Percentiles rank a stretch among this genome's conserved stretches.
phyloP scores from a whole-genome alignment of 768 basidiomycete species.

The Kwoniella heveanensis region DNA sequence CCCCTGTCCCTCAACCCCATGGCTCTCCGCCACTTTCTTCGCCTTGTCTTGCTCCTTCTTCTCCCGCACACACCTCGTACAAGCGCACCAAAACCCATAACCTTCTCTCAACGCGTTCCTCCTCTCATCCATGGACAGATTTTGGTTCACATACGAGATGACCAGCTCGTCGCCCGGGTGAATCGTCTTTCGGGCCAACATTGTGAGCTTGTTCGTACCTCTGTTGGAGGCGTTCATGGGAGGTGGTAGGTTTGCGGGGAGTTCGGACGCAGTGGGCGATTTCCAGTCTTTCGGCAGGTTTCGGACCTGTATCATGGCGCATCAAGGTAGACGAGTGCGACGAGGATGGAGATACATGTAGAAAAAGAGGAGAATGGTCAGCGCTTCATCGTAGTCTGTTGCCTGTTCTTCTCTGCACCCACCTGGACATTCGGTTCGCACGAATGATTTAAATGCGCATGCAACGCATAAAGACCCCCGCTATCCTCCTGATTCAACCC shows the following conservation, averaged over 20 bases:
- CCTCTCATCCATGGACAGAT: slow-evolving; percentile 31
- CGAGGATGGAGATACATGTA: too few relatives aligned
- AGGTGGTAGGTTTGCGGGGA: slow-evolving; percentile 35
- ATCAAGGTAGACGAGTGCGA: too few relatives aligned
- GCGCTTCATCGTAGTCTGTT: neutral
- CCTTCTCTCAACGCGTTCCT: slow-evolving; percentile 50
- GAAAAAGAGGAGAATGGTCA: too few relatives aligned
- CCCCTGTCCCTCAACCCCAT: too few relatives aligned
- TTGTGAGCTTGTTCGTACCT: slow-evolving; percentile 61
- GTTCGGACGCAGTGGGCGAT: slow-evolving; percentile 20
- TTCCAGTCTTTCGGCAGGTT: slow-evolving; percentile 43
- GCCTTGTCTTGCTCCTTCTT: slow-evolving; percentile 12
- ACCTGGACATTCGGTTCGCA: slow-evolving; percentile 79
- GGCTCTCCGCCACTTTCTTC: too few relatives aligned
- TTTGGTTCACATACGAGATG: slow-evolving; percentile 75
- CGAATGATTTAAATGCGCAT: slow-evolving; percentile 84
- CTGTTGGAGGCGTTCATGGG: slow-evolving; percentile 67
- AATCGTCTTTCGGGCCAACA: slow-evolving; percentile 70
- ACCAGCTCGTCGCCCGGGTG: slow-evolving; percentile 71
- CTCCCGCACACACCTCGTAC: slow-evolving; percentile 70
- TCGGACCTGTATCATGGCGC: too few relatives aligned
- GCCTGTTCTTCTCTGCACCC: slow-evolving; percentile 4
- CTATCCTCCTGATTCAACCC: slow-evolving; percentile 83
- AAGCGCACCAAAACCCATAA: slow-evolving; percentile 62
- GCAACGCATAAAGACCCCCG: slow-evolving; percentile 80